phyloP scores from a whole-genome alignment of 805 yeast species.

The Brettanomyces bruxellensis region DNA sequence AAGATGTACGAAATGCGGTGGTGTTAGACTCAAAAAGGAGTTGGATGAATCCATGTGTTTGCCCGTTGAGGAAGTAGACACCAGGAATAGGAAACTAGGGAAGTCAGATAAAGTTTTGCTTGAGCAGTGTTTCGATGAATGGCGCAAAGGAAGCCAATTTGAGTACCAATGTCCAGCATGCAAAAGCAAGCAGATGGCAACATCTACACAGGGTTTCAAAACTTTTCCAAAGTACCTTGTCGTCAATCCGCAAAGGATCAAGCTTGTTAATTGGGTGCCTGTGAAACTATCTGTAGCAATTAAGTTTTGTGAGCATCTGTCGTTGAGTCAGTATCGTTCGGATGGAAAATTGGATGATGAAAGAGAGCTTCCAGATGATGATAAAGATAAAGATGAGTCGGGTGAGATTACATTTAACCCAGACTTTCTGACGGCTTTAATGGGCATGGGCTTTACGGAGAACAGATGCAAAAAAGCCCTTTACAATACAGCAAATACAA shows the following conservation, averaged over 20 bases:
- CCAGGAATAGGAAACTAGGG: constrained; percentile 36
- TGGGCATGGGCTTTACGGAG: constrained; percentile 83
- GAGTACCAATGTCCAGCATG: constrained; percentile 61
- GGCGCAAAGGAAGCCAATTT: constrained; percentile 41
- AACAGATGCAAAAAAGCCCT: constrained; percentile 59
- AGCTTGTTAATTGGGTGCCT: constrained; percentile 86
- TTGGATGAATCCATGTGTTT: constrained; percentile 58
- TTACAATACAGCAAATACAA: constrained; percentile 58
- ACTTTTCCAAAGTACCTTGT: constrained; percentile 66
- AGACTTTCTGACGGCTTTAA: constrained; percentile 43
- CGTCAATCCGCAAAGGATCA: constrained; percentile 70
- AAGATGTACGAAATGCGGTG: constrained; percentile 46
- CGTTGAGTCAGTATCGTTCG: constrained; percentile 34
- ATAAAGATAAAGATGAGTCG: constrained; percentile 9
- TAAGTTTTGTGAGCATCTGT: constrained; percentile 30
- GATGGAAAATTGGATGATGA: constrained; percentile 35
- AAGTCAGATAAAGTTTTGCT: constrained; percentile 42
- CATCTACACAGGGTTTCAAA: constrained; percentile 39
- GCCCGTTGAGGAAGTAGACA: constrained; percentile 34
- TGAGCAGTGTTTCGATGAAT: constrained; percentile 35
- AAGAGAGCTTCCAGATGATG: constrained; percentile 27
- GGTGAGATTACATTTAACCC: constrained; percentile 43
- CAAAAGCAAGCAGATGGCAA: constrained; percentile 25
- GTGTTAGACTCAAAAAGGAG: constrained; percentile 49
- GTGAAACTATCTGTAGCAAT: constrained; percentile 72